Evolutionary conservation across 31 red algal species (phyloP).

Genomic region (Bonnemaisonia californica): DNA sequence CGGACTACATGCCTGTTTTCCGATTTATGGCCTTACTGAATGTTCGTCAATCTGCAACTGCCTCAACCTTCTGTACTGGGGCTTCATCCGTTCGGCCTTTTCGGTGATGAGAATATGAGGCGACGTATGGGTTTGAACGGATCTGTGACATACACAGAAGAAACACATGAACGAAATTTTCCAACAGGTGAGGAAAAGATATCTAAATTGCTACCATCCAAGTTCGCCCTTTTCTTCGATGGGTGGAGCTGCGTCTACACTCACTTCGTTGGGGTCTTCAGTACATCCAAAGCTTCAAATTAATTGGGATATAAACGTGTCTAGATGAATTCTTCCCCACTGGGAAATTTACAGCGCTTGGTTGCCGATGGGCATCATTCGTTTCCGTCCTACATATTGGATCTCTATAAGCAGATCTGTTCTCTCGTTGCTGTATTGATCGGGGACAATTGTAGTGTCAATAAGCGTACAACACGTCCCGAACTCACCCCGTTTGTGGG

Average conservation of each 20-base stretch:
- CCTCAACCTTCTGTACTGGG: no score
- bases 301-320: background rate
- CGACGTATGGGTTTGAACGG: no score
- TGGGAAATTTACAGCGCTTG: background rate
- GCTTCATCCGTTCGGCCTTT: no score
- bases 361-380: background rate
- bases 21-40: no score
- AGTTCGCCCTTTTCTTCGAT: background rate
- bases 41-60: no score
- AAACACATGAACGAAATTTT: no score
- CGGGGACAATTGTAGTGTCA: slow-evolving; percentile 17
- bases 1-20: no score
- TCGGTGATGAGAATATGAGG: no score
- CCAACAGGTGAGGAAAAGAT: slow-evolving; percentile 32
- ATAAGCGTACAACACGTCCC: background rate
- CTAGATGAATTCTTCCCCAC: slow-evolving; percentile 2
- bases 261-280: slow-evolving; percentile 6
- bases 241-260: background rate
- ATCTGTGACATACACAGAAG: no score
- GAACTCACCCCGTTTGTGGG: background rate
- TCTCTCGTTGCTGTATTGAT: background rate
- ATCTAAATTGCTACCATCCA: background rate
- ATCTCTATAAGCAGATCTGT: slow-evolving; percentile 1
- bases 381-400: background rate
- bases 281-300: background rate